Evolutionary conservation across 106 monocot species (phyloP).

Genomic region (Iris macrosiphon): DNA sequence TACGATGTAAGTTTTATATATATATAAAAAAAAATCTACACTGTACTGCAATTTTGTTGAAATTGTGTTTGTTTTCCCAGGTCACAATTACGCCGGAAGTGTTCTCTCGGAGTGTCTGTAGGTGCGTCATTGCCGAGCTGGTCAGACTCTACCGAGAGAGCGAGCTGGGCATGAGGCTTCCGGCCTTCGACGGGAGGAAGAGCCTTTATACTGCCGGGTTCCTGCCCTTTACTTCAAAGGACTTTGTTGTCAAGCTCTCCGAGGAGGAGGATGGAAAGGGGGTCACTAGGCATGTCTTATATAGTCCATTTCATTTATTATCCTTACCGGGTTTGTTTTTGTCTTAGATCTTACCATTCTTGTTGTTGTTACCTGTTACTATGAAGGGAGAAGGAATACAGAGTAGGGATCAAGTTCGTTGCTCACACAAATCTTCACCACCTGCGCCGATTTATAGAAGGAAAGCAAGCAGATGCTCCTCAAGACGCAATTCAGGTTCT

Average conservation of each 20-base stretch:
- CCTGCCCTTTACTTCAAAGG: constrained; percentile 63
- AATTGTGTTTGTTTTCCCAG: constrained; percentile 15
- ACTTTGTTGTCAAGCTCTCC: constrained; percentile 55
- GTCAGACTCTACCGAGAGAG: constrained; percentile 57
- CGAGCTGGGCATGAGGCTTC: constrained; percentile 63
- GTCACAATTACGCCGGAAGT: constrained; percentile 68
- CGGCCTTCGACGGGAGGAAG: constrained; percentile 90
- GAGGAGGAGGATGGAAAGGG: constrained; percentile 51
- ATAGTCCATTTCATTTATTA: too few species aligned
- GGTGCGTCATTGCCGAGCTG: constrained; percentile 61
- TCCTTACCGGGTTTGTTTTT: too few species aligned
- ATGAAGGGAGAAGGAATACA: constrained; percentile 62
- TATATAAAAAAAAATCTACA: too few species aligned
- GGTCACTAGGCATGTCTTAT: constrained; percentile 29
- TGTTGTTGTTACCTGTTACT: too few species aligned
- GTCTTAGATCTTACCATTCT: background rate
- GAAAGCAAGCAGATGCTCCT: constrained; percentile 56
- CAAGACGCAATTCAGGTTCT: constrained; percentile 73
- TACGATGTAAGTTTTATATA: constrained; percentile 92
- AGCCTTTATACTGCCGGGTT: constrained; percentile 74
- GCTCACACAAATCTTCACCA: constrained; percentile 70
- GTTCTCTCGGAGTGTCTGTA: constrained; percentile 43
- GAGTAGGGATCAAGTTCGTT: constrained; percentile 71
- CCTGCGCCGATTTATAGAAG: constrained; percentile 59
- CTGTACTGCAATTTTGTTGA: too few species aligned